A percentile compares a stretch with the other conserved stretches of the same genome.
Evolutionary conservation across 345 rosid genomes (phyloP).

Genomic region (Moricandia moricandioides): DNA sequence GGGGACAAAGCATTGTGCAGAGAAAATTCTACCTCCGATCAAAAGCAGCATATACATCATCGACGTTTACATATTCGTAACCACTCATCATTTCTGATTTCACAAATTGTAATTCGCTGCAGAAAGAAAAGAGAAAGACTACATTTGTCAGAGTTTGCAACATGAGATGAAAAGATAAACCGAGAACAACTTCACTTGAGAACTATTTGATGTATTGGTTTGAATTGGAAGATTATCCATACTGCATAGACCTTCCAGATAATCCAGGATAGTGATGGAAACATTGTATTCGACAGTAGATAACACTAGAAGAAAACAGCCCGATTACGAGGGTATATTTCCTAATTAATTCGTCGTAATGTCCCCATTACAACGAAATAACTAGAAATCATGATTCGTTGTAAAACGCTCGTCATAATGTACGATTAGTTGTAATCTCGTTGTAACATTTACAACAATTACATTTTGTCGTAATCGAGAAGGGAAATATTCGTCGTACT

Average conservation of each 20-base stretch:
- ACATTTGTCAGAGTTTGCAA: conserved; percentile 5
- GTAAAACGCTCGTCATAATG: no score
- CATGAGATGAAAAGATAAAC: not conserved
- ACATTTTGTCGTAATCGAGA: no score
- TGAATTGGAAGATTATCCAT: conserved; percentile 5
- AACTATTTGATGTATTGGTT: not conserved
- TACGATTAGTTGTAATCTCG: no score
- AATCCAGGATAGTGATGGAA: not conserved
- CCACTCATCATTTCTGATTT: conserved; percentile 81
- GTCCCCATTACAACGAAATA: no score
- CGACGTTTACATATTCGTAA: conserved; percentile 84
- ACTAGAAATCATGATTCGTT: no score
- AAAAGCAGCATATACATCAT: conserved; percentile 87
- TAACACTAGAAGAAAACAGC: not conserved
- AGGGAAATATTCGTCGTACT: no score
- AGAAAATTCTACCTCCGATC: conserved; percentile 61
- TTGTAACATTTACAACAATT: no score
- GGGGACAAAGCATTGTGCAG: not conserved
- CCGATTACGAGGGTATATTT: no score
- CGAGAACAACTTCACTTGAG: not conserved
- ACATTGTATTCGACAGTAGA: not conserved
- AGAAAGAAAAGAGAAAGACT: conserved; percentile 1
- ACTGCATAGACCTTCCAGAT: not conserved
- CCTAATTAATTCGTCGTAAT: no score
- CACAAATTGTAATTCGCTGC: conserved; percentile 81